Conservation (phyloP, 1,284 basidiomycete species). For the Malassezia furfur region DNA sequence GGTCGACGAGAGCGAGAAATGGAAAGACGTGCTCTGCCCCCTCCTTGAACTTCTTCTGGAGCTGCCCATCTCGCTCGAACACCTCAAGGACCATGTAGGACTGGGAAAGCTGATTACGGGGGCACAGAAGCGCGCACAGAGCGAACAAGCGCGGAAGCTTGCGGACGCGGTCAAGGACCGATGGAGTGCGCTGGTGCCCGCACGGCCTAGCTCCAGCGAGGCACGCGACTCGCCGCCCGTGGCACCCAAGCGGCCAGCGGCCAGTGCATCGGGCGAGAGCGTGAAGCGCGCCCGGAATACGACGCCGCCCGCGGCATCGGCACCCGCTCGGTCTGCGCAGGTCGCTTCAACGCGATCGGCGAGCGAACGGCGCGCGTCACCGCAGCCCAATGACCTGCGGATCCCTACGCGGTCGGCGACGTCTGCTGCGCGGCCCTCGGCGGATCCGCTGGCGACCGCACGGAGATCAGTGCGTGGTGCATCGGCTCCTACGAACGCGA, state of each 20-base stretch:
- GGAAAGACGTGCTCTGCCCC: conserved; percentile 22
- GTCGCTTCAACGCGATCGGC: neutral
- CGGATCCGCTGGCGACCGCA: neutral
- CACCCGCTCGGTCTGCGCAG: neutral
- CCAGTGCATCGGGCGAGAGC: neutral
- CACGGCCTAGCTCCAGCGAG: neutral
- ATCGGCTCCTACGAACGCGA: conserved; percentile 2
- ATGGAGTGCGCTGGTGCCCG: conserved; percentile 26
- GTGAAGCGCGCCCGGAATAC: conserved; percentile 9
- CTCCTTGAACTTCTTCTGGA: conserved; percentile 23
- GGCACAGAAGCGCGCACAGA: conserved; percentile 20
- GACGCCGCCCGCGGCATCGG: neutral
- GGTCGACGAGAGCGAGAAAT: conserved; percentile 25
- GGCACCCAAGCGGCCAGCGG: neutral
- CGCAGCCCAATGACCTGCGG: conserved; percentile 1
- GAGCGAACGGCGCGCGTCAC: conserved; percentile 8
- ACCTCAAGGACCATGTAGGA: conserved; percentile 30
- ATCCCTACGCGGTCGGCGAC: conserved; percentile 3
- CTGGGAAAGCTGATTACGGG: conserved; percentile 30
- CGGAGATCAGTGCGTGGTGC: neutral
- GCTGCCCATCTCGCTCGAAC: conserved; percentile 22
- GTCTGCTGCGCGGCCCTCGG: neutral
- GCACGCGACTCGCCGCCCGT: conserved; percentile 4
- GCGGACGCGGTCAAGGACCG: conserved; percentile 22
- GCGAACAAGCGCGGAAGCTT: conserved; percentile 16